Evolutionary conservation across 169 alveolate genomes (phyloP).

Genomic region (Cryptosporidium ryanae): DNA sequence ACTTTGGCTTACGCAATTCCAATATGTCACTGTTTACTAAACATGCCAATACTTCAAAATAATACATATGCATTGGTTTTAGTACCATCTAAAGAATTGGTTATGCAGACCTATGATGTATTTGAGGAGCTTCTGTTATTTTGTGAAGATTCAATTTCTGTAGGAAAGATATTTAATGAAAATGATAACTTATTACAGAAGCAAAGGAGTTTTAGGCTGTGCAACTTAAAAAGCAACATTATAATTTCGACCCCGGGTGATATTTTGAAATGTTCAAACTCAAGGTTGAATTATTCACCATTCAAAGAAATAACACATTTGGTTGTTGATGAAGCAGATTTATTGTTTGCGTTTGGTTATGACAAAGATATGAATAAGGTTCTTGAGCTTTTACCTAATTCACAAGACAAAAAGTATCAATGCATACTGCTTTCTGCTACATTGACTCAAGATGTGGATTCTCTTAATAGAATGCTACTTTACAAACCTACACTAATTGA

Average conservation of each 20-base stretch:
- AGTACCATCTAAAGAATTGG: constrained; percentile 64
- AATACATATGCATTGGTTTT: constrained; percentile 31
- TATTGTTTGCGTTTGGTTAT: constrained; percentile 73
- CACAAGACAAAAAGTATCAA: constrained; percentile 63
- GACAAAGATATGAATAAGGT: constrained; percentile 50
- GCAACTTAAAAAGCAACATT: constrained; percentile 3
- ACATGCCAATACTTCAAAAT: constrained; percentile 2
- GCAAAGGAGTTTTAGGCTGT: not conserved
- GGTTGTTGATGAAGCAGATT: constrained; percentile 64
- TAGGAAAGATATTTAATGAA: constrained; percentile 55
- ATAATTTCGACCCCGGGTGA: constrained; percentile 58
- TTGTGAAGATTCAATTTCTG: constrained; percentile 26
- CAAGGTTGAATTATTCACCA: not conserved
- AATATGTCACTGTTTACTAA: constrained; percentile 51
- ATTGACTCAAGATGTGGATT: constrained; percentile 32
- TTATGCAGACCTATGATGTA: constrained; percentile 53
- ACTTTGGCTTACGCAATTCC: constrained; percentile 72
- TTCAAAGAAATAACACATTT: constrained; percentile 20
- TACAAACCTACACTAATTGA: constrained; percentile 38
- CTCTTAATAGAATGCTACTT: constrained; percentile 29
- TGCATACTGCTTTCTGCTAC: constrained; percentile 65
- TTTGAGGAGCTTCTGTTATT: constrained; percentile 14
- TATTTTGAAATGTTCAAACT: constrained; percentile 4
- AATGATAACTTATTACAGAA: constrained; percentile 50
- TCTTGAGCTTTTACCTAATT: constrained; percentile 44